A percentile compares a stretch with the other conserved stretches of the same genome.
phyloP scores from a whole-genome alignment of 805 yeast species.

The Wickerhamomyces hampshirensis region DNA sequence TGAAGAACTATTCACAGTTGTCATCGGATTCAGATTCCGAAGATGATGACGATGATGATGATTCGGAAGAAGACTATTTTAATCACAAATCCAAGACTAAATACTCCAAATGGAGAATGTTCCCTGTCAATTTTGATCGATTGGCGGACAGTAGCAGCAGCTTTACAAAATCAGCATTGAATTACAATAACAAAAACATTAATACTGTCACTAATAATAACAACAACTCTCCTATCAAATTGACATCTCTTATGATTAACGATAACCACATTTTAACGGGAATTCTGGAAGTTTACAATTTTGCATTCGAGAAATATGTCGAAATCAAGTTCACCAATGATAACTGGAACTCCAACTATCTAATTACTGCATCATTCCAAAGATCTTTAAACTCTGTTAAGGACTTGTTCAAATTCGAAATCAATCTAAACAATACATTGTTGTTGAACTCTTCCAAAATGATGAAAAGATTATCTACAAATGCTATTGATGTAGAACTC shows the following conservation, averaged over 20 bases:
- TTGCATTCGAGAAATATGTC: slow-evolving; percentile 35
- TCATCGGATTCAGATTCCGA: slow-evolving; percentile 18
- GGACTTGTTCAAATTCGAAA: slow-evolving; percentile 45
- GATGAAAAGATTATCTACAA: slow-evolving; percentile 9
- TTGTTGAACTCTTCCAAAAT: slow-evolving; percentile 12
- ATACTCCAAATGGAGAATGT: slow-evolving; percentile 18
- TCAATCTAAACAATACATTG: slow-evolving; percentile 33
- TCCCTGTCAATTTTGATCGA: slow-evolving; percentile 16
- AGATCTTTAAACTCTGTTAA: slow-evolving; percentile 22
- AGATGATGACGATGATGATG: slow-evolving; percentile 20
- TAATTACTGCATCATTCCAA: slow-evolving; percentile 27
- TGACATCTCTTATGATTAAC: slow-evolving; percentile 33
- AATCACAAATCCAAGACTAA: slow-evolving; percentile 10
- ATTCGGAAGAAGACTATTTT: slow-evolving; percentile 19
- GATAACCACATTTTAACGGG: slow-evolving; percentile 38
- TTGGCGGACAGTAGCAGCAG: no score
- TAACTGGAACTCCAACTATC: slow-evolving; percentile 44
- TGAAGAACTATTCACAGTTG: slow-evolving; percentile 9
- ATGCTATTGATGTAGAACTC: slow-evolving; percentile 26
- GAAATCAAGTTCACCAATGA: slow-evolving; percentile 45
- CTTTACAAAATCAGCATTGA: background rate
- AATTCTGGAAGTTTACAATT: slow-evolving; percentile 33
- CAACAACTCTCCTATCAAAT: slow-evolving; percentile 30
- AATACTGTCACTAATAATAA: background rate
- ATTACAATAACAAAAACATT: no score